Evolutionary conservation across 2,329 filamentous ascomycete genomes (phyloP), one percentile per base, ranked within the genome.

Genomic region (Cytospora schulzeri): DNA sequence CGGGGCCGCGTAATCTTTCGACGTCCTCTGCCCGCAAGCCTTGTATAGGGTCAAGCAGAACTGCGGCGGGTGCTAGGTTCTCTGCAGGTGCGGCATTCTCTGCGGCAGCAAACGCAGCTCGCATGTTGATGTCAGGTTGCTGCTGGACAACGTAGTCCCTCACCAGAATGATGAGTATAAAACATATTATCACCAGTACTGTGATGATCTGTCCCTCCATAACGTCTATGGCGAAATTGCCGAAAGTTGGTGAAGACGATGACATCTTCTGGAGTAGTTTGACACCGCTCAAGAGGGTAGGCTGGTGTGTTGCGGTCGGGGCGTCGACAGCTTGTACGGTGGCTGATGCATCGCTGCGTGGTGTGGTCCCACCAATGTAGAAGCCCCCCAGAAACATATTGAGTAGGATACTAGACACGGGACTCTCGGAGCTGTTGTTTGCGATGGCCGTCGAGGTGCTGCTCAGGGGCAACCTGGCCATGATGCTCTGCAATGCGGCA

Each of bases 81-180:
- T 48, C 66, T 19, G 57, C 51, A 4, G 58, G 67, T 8, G 53
- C 65, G 28, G 60, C 65, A 24, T 71, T 69, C 11, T 68, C 68
- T n/a, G 64, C 69, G 17, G 73, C 73, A 14, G 83, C 86, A 72
- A 88, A 85, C 4, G 85, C 85, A 11, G 84, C 89, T 0, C 88
- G 89, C 80, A 95, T 89, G 71, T 96, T 96, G 70, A 95, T 90
- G 68, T 93, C 89, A 6, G 94, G 95, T 73, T 99, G 95, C 75
- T 99, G 95, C 75, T 99, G 95, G 12, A 99, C 93, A 58, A 99
- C 95, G 85, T 97, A 99, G 78, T 99, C 95, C 55, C 96, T 83
- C 55, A 99, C 97, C 4, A 99, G 79, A 70, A 99, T 99, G 51
- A 99, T 88, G n/a, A 99, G 80, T 65, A 99, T 97, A 76, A 98